Base-by-base conservation (phyloP, 2,329 filamentous ascomycete species). In the Ophiocordyceps sinensis region DNA sequence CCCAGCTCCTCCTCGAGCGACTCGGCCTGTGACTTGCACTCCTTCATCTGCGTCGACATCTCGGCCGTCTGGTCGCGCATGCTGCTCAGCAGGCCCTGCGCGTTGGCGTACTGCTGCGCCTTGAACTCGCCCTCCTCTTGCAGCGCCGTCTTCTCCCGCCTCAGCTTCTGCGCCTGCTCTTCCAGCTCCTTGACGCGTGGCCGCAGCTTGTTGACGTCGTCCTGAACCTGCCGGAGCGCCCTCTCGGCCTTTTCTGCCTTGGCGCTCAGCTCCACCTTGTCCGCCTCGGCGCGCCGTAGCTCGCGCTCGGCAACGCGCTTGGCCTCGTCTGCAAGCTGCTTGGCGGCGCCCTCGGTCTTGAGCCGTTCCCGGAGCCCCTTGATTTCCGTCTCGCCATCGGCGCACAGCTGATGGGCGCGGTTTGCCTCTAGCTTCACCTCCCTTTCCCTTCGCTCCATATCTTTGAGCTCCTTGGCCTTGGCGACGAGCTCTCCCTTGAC, bases 51-150 rank as follows among this genome's bases (percentile, higher is more conserved):
- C 49, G 85, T 82, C 5, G 80, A 79, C 53, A 96, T 74, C 64
- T 98, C 91, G 2, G 83, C 75, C 1, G 82, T 82, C 64, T 96
- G 87, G 52, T 95, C 87, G 45, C 88, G 84, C 85, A 96, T 91
- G 56, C 85, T 94, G 52, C 80, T 81, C 58, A 96, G 78, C 13
- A 95, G 65, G 39, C 81, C 83, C 58, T 96, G 85, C 0, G 86
- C 83, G 49, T 80, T 94, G 41, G 75, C 75, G 53, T 94, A 88
- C 60, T 95, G 86, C 32, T 85, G 84, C 2, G 77, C 74, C 66
- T 91, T 94, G 44, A 94, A 72, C 41, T 88, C 77, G 1, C 84
- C 74, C 51, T 96, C 88, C 49, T 94, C 86, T 35, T 79, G 75
- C 17, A 88, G 65, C 15, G 70, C 67, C 6, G 70, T 70, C 28